Conservation (phyloP, 176 grass and related monocot genomes). For the Eragrostis curvula region DNA sequence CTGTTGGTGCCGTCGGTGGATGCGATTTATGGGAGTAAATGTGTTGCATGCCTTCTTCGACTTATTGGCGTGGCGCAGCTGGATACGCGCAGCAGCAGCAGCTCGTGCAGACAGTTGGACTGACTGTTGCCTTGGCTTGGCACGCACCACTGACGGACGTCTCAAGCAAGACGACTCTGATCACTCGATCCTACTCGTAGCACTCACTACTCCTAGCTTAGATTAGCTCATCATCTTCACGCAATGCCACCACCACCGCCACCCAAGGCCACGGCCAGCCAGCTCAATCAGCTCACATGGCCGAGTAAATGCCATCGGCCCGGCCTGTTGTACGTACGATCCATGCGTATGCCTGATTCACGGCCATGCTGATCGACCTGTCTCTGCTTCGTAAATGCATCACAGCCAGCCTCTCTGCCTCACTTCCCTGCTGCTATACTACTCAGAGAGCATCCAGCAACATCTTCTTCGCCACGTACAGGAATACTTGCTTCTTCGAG, state of each 20-base stretch:
- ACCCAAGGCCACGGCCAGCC: neutral
- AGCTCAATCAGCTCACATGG: neutral
- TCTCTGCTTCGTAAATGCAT: neutral
- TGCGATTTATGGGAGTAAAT: neutral
- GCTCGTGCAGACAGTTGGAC: neutral
- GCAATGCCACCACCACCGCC: neutral
- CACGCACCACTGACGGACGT: too few relatives aligned
- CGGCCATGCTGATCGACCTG: neutral
- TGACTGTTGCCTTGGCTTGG: neutral
- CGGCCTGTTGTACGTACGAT: neutral
- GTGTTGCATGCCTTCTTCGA: neutral
- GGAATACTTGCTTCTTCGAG: too few relatives aligned
- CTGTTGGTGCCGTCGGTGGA: neutral
- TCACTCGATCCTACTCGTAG: too few relatives aligned
- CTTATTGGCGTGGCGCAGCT: neutral
- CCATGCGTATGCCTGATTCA: neutral
- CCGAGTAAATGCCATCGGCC: neutral
- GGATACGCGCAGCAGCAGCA: neutral
- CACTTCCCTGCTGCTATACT: too few relatives aligned
- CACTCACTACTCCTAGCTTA: neutral
- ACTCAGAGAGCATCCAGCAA: too few relatives aligned
- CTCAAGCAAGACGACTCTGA: too few relatives aligned
- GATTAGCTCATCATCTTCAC: neutral
- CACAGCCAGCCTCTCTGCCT: too few relatives aligned
- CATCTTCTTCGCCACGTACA: too few relatives aligned